Evolutionary conservation across 805 yeast genomes (phyloP), one percentile per base, ranked within the genome.

Genomic region (Ogataea paradorogensis): DNA sequence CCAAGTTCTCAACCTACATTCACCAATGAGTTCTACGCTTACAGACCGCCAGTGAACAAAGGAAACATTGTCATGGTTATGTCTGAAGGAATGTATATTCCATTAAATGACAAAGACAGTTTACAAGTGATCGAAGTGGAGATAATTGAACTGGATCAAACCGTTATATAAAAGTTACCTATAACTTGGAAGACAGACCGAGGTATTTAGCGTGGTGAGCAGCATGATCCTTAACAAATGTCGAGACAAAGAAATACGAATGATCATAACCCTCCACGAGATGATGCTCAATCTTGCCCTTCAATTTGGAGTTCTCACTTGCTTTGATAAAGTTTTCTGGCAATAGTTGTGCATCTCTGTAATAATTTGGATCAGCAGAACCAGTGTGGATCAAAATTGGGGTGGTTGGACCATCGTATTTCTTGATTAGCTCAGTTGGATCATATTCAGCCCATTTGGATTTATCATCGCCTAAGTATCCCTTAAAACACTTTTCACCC

Each of bases 191-290:
- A 33, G 55, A 23, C 37, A 62, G 48, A 15, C 65, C 66, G 24
- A 62, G 47, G 30, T 54, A 53, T 40, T 83, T 81, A 8, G 95
- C 95, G 55, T 93, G 97, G 61, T 82, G 91, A 45, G 74, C 78
- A 26, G 95, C 86, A 61, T 93, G 98, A 25, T 80, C 85, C 40
- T 76, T 82, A 9, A 83, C 83, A 62, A 89, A 90, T 0, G 86
- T 65, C 37, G 90, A 74, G 41, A 91, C 74, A 61, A 89, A 91
- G 63, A 76, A 93, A 69, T 90, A 91, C 34, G 90, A 82, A 59
- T 91, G 99, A 56, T 93, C 97, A 57, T 80, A 91, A 4, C 90
- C 96, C 1, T 84, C 89, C 14, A 76, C 95, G 25, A 78, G 53
- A 21, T 77, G 66, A 34, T 84, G 61, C 22, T 75, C 67, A 42